Conservation (phyloP, 352 stramenopile genomes). For the Globisporangium camurandrum region DNA sequence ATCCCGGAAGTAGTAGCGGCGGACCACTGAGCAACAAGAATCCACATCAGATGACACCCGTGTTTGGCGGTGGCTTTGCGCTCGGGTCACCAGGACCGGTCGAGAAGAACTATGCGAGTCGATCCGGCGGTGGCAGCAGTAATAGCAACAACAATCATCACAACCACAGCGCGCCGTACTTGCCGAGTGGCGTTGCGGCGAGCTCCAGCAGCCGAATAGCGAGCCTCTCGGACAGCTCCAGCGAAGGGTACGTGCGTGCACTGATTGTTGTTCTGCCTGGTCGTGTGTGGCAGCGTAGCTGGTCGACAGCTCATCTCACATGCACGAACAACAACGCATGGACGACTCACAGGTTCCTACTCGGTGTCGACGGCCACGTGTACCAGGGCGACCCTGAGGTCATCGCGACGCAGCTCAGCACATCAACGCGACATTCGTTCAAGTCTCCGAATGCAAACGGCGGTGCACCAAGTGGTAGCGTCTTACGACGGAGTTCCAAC, state of each 20-base stretch:
- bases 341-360: slow-evolving; percentile 42
- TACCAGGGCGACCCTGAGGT: slow-evolving; percentile 72
- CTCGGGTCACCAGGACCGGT: slow-evolving; percentile 26
- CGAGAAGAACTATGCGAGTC: slow-evolving; percentile 23
- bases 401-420: slow-evolving; percentile 34
- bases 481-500: slow-evolving; percentile 14
- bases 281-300: too few species aligned
- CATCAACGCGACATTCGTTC: slow-evolving; percentile 24
- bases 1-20: slow-evolving; percentile 15
- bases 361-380: slow-evolving; percentile 76
- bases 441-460: slow-evolving; percentile 39
- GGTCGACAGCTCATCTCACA: too few species aligned
- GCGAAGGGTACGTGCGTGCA: slow-evolving; percentile 63
- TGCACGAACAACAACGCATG: too few species aligned
- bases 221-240: slow-evolving; percentile 38
- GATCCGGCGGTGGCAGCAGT: too few species aligned
- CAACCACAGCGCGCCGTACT: slow-evolving; percentile 25
- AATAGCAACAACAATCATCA: slow-evolving; percentile 29
- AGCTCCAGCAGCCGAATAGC: slow-evolving; percentile 17
- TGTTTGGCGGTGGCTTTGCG: slow-evolving; percentile 70
- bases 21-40: slow-evolving; percentile 49
- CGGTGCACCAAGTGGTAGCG: not conserved
- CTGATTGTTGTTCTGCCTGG: too few species aligned
- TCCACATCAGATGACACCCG: slow-evolving; percentile 50
- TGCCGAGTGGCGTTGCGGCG: slow-evolving; percentile 14